Percentiles rank a stretch among this genome's conserved stretches.
Evolutionary conservation across 164 flowering plant species (phyloP).

Genomic region (Kalanchoe fedtschenkoi): DNA sequence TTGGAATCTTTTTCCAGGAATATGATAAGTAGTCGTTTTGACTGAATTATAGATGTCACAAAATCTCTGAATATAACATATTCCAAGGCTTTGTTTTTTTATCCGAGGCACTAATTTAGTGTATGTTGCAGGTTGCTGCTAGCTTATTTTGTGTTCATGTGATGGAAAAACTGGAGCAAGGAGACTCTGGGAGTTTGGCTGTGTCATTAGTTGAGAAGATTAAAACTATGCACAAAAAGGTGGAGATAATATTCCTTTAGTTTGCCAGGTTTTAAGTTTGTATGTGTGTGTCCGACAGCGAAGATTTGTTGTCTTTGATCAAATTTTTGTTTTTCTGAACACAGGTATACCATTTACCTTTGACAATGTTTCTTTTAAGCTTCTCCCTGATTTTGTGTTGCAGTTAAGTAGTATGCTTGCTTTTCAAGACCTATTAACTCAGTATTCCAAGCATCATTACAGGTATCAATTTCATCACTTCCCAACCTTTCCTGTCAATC

Average conservation of each 20-base stretch:
- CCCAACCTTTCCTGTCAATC: neutral
- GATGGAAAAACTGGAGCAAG: constrained; percentile 40
- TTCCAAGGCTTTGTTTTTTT: neutral
- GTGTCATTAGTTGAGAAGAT: constrained; percentile 51
- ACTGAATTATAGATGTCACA: too few species aligned
- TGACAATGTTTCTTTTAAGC: neutral
- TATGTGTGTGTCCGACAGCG: neutral
- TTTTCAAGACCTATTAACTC: constrained; percentile 50
- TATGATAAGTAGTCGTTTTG: too few species aligned
- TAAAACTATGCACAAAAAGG: constrained; percentile 38
- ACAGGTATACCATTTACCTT: too few species aligned
- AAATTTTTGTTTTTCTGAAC: neutral
- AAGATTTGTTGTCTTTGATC: neutral
- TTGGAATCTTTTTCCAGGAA: too few species aligned
- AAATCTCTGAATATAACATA: too few species aligned
- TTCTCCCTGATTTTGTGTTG: constrained; percentile 9
- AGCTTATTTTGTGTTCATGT: constrained; percentile 46
- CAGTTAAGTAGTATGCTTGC: constrained; percentile 62
- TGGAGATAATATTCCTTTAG: constrained; percentile 9
- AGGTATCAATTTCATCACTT: constrained; percentile 32
- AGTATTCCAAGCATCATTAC: constrained; percentile 61
- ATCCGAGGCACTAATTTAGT: neutral
- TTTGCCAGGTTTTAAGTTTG: neutral
- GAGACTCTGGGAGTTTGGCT: constrained; percentile 63
- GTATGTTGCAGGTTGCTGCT: constrained; percentile 44